Evolutionary conservation across 2,329 filamentous ascomycete genomes (phyloP), one percentile per base, ranked within the genome.

Genomic region (Dothidotthia symphoricarpi): DNA sequence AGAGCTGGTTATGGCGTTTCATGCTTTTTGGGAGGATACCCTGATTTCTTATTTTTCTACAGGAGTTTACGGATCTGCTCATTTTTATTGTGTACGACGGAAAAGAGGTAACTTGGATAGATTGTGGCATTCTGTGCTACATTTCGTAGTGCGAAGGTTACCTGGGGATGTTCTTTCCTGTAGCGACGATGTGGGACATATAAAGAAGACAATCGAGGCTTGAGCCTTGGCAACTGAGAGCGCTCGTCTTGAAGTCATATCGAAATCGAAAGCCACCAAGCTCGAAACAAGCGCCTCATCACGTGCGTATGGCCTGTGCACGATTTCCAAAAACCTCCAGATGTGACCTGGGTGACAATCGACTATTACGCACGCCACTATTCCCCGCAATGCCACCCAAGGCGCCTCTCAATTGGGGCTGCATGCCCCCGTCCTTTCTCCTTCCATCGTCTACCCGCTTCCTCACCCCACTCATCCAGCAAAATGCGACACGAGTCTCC

Each of bases 341-440:
- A 45, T 40, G 31, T 17, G 41, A 46, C 33, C 30, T 22, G 5
- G 19, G 5, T 9, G 19, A 22, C 19, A 9, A 22, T 6, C 5
- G 19, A 9, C 19, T 9, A 9, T 9, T 22, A 6, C 19, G 29
- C 34, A 14, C 30, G 36, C 41, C 28, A 25, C 39, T 28, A 44
- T 22, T 35, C 30, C 33, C 33, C 33, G 51, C 37, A 39, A 67
- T 67, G 64, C 61, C 63, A 31, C 59, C 63, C 43, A 58, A 53
- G 51, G 36, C 54, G 51, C 49, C 58, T 43, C 53, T 66, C 48
- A 61, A 54, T 51, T 60, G 61, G 62, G 63, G 54, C 7, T 52
- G 55, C 12, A 25, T 57, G 22, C 56, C 62, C 17, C 49, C 57
- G 0, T 43, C 53, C 4, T 57, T 61, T 29, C 55, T 65, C 15